Percentiles rank a stretch among this genome's conserved stretches.
phyloP scores from a whole-genome alignment of 805 yeast genomes.

The Hanseniaspora nectarophila region DNA sequence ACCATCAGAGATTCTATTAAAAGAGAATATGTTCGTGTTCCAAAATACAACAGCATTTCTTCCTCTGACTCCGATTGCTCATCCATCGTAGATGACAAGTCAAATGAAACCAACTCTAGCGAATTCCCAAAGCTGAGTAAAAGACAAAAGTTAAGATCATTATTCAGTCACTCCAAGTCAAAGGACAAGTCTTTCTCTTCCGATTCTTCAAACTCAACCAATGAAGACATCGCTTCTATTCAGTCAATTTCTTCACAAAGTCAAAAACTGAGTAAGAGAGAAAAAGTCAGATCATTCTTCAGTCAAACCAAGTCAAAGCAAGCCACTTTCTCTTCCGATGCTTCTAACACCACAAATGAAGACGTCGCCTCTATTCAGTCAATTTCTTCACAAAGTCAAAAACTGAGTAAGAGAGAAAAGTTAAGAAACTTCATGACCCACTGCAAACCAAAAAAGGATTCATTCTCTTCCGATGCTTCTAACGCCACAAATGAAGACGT shows the following conservation, averaged over 20 bases:
- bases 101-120: neutral
- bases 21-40: no score
- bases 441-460: neutral
- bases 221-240: neutral
- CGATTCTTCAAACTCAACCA: neutral
- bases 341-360: neutral
- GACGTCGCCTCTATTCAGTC: neutral
- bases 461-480: no score
- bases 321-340: neutral
- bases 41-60: no score
- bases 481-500: neutral
- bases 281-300: neutral
- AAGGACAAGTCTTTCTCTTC: neutral
- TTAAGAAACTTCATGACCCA: neutral
- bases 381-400: neutral
- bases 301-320: neutral
- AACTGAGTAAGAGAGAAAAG: neutral
- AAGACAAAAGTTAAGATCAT: neutral
- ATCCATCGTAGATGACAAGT: neutral
- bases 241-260: neutral
- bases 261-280: neutral
- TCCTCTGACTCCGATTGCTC: neutral
- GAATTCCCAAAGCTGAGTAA: neutral
- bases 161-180: neutral
- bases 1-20: no score